Percentiles rank a stretch among this genome's conserved stretches.
Conservation (phyloP, 805 yeast genomes). For the Candida saitoana region DNA sequence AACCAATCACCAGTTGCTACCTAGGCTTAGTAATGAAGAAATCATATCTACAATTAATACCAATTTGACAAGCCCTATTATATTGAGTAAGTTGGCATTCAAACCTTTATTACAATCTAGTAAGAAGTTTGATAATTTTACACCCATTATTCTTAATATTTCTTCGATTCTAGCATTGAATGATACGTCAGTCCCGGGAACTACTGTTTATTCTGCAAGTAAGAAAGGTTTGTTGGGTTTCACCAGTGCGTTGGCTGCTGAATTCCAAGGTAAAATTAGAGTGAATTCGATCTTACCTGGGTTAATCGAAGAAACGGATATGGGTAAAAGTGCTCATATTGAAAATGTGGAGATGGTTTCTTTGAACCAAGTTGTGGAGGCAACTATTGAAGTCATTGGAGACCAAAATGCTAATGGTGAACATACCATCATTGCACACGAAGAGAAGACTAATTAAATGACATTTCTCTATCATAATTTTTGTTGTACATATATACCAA, state of each 20-base stretch:
- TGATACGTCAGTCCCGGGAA: constrained; percentile 43
- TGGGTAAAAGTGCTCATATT: constrained; percentile 41
- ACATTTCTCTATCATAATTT: background rate
- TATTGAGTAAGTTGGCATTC: constrained; percentile 50
- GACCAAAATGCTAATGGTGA: constrained; percentile 28
- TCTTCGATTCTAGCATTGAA: constrained; percentile 59
- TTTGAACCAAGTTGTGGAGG: constrained; percentile 25
- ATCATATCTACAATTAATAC: constrained; percentile 46
- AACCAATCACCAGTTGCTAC: constrained; percentile 52
- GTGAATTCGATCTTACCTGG: constrained; percentile 72
- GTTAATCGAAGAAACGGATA: constrained; percentile 59
- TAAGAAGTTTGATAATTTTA: constrained; percentile 9
- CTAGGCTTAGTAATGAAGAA: constrained; percentile 35
- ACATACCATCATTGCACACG: constrained; percentile 17
- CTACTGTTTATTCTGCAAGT: constrained; percentile 62
- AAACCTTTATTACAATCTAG: constrained; percentile 45
- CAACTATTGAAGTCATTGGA: constrained; percentile 17
- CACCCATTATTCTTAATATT: constrained; percentile 51
- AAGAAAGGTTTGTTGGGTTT: constrained; percentile 70
- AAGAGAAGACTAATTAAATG: constrained; percentile 1
- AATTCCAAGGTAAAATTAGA: constrained; percentile 52
- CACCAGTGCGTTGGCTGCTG: constrained; percentile 55
- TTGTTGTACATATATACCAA: background rate
- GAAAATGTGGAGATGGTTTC: constrained; percentile 18
- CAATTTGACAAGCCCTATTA: constrained; percentile 60